Evolutionary conservation across 148 eudicot species (phyloP).

Genomic region (Cornus controversa): DNA sequence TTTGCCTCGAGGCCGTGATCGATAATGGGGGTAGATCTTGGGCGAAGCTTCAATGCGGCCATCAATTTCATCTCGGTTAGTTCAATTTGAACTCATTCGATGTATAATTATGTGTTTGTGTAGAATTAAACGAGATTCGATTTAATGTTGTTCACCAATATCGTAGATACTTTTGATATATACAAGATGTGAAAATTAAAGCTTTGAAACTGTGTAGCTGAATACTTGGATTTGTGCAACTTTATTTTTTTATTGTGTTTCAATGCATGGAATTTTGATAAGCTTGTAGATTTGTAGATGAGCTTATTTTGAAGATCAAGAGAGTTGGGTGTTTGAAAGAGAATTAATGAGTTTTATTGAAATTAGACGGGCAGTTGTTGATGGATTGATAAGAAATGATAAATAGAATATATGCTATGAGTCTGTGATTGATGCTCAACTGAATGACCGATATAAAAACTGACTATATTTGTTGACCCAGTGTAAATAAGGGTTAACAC

Average conservation of each 20-base stretch:
- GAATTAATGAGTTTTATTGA: not conserved
- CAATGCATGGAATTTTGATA: too few relatives aligned
- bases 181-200: not conserved
- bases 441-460: not conserved
- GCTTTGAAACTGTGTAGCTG: not conserved
- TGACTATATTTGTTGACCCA: not conserved
- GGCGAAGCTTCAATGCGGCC: slow-evolving; percentile 94
- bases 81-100: not conserved
- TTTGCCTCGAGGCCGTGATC: slow-evolving; percentile 72
- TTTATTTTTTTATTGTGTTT: too few relatives aligned
- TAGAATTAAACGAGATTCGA: not conserved
- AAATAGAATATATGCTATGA: not conserved
- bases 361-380: not conserved
- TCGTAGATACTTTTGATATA: not conserved
- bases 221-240: not conserved
- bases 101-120: not conserved
- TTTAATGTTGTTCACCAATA: not conserved
- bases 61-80: slow-evolving; percentile 90
- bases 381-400: too few relatives aligned
- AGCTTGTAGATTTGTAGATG: not conserved
- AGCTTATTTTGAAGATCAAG: not conserved
- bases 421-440: not conserved
- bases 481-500: too few relatives aligned
- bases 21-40: slow-evolving; percentile 78
- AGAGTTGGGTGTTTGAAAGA: not conserved